A percentile compares a stretch with the other conserved stretches of the same genome.
Conservation (phyloP, 1,284 basidiomycete genomes). For the Inonotus hispidus region DNA sequence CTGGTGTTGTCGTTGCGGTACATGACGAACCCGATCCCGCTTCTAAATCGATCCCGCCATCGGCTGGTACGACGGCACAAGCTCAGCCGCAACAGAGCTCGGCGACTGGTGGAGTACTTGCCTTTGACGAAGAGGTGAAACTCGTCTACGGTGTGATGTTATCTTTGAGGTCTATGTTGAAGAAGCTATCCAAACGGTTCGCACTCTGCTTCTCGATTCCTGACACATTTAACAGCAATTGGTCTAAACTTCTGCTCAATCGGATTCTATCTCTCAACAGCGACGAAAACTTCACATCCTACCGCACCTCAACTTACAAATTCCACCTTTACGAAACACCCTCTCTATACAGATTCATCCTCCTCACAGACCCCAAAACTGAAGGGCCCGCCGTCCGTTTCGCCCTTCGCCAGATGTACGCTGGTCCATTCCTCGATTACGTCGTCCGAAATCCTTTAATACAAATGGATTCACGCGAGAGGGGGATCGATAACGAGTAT, state of each 20-base stretch:
- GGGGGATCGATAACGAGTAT: slow-evolving; percentile 89
- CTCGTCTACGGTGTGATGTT: slow-evolving; percentile 95
- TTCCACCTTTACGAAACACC: slow-evolving; percentile 90
- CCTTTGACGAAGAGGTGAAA: slow-evolving; percentile 98
- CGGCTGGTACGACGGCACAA: slow-evolving; percentile 30
- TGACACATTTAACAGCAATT: neutral
- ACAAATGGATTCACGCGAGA: slow-evolving; percentile 71
- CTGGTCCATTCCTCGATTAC: slow-evolving; percentile 91
- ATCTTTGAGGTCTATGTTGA: slow-evolving; percentile 91
- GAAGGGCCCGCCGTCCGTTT: slow-evolving; percentile 63
- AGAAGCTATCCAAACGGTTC: slow-evolving; percentile 85
- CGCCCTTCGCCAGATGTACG: slow-evolving; percentile 83
- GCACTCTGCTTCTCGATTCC: slow-evolving; percentile 23
- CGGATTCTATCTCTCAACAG: slow-evolving; percentile 36
- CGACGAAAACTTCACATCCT: slow-evolving; percentile 88
- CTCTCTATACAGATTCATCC: slow-evolving; percentile 93
- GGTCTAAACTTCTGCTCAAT: neutral
- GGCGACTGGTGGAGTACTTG: slow-evolving; percentile 45
- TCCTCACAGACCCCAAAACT: slow-evolving; percentile 82
- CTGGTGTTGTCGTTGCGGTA: slow-evolving; percentile 64
- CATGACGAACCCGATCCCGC: slow-evolving; percentile 41
- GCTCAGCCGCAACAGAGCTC: slow-evolving; percentile 21
- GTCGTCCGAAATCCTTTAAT: slow-evolving; percentile 90
- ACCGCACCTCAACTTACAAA: slow-evolving; percentile 89
- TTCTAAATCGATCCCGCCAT: slow-evolving; percentile 24